Evolutionary conservation across 129 eudicot species (phyloP), one percentile per base, ranked within the genome.

Genomic region (Gnaphalium uliginosum): DNA sequence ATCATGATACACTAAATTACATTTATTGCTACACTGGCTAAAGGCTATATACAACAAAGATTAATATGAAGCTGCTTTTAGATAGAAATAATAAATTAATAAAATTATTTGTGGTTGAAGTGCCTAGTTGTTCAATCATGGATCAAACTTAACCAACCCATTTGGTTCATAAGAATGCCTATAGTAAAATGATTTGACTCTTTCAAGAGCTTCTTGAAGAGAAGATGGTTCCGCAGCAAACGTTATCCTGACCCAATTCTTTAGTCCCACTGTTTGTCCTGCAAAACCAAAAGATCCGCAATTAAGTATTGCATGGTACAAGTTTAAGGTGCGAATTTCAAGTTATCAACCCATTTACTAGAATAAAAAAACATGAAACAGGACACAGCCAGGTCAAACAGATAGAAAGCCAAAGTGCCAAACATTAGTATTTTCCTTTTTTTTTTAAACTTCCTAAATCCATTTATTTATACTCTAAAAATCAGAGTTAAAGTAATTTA

Each of bases 161-260:
- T 69, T 80, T 66, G 67, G 73, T 66, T 83, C 78, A 66, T 68
- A 37, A 43, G 88, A 85, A 81, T 94, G 93, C 77, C 97, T 70
- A 33, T 81, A 61, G 77, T 76, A 88, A 61, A 94, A 94, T 35
- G 81, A 78, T 60, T 88, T 79, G 41, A 94, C 77, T 72, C 97
- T 87, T 13, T 51, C 84, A 19, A 94, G 77, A 63, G 87, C 98
- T 84, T 90, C 96, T 81, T 82, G 87, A 6, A 94, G 88, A n/a
- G 89, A 54, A n/a, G 91, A 81, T 29, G 96, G 91, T n/a, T 94
- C 98, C 6, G 83, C 93, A 0, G 98, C 98, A 81, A 88, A 94
- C 18, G 98, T 94, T 72, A 94, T 82, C 25, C 98, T 83, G 19
- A 93, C 77, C 98, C 98, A 93, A 67, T 93, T 80, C 65, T 90